Base-by-base conservation (phyloP, 1,284 basidiomycete genomes). In the Earliella scabrosa region DNA sequence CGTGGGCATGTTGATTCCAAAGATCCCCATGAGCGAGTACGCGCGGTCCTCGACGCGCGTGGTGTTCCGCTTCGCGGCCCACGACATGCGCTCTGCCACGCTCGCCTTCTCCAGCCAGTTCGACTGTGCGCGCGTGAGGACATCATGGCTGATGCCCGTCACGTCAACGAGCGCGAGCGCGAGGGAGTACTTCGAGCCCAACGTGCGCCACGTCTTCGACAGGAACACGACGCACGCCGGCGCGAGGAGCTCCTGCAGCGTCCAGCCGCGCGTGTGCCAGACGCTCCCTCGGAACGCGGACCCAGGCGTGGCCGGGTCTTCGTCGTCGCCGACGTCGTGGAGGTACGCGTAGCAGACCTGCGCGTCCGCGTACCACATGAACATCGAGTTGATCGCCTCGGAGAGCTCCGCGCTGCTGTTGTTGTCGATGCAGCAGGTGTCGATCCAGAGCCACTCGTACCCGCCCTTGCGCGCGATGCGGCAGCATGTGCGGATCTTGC, bases 221-320 rank as follows among this genome's bases (percentile, higher is more conserved):
- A 57, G 40, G 34, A 57, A 57, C 40, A 49, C 36, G 23, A 56
- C 50, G 18, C 14, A 21, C 5, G 4, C 21, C 5, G 56, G 48
- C 7, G 52, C 52, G 18, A 58, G 40, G 7, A 58, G 48, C 49
- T 58, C 56, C 23, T 52, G 48, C 5, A 56, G 39, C 39, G 45
- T 56, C 54, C 54, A 54, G 16, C 52, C 47, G 2, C 52, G 18
- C 5, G 32, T 45, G 24, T 41, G 26, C 50, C 55, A 57, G 18
- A 24, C 21, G 50, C 55, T 52, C 2, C 32, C 21, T 10, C 50
- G 40, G 55, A 57, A 57, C 21, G 48, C 44, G 3, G 54, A 56
- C 9, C 23, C 36, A 20, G 21, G 14, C 16, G 8, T 14, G 29
- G 16, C 10, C 20, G 35, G 54, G n/a, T 51, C 49, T 27, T 56